These are phyloP conservation scores for Yamadazyma atmosphaerica DNA, from an alignment of 1,139 yeast genomes.

Conservation along the genomic window DNA sequence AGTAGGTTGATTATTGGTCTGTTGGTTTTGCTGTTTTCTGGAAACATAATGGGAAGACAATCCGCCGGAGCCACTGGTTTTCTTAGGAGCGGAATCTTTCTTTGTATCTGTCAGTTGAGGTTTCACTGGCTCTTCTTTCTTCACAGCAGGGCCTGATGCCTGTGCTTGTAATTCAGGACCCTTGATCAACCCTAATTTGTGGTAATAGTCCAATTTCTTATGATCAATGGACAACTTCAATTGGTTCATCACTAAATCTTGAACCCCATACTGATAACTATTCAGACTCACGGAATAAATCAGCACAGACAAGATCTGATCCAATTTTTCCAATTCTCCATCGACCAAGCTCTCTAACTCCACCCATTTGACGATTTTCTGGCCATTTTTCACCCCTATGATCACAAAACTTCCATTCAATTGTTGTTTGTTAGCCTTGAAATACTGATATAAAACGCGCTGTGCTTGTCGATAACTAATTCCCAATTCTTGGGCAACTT, in stretches of 20 bases:
- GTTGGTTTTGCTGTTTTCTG: conserved; percentile 20
- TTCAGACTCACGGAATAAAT: conserved; percentile 30
- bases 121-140: conserved; percentile 1
- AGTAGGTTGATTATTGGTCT: conserved; percentile 5
- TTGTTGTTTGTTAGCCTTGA: conserved; percentile 29
- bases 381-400: conserved; percentile 23
- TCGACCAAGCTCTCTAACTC: conserved; percentile 20
- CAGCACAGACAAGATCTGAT: conserved; percentile 27
- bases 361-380: conserved; percentile 22
- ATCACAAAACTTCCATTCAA: conserved; percentile 36
- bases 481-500: conserved; percentile 9
- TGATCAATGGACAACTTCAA: conserved; percentile 21
- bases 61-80: conserved; percentile 18
- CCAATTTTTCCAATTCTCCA: conserved; percentile 19
- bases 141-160: neutral
- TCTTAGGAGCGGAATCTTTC: conserved; percentile 4
- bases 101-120: conserved; percentile 8
- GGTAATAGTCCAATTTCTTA: conserved; percentile 20
- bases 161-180: conserved; percentile 30
- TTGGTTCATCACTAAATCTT: conserved; percentile 34
- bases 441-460: conserved; percentile 30
- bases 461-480: conserved; percentile 24
- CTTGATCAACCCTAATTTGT: conserved; percentile 32
- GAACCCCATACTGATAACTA: conserved; percentile 17
- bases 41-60: conserved; percentile 30